Conservation (phyloP, 805 yeast species). For the Debaryomyces castellii region DNA sequence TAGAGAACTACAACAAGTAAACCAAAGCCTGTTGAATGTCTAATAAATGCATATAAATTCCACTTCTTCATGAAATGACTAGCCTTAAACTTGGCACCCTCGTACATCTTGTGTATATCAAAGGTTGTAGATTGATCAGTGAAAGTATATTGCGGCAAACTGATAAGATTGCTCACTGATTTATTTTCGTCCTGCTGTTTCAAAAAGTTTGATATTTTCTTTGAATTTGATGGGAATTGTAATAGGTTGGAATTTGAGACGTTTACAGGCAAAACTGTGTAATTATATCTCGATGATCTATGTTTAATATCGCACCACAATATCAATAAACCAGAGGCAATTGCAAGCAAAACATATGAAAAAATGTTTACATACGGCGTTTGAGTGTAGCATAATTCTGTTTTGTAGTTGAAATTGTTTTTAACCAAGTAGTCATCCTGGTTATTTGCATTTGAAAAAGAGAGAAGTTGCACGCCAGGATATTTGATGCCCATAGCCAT, state of each 20-base stretch:
- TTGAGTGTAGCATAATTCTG: conserved; percentile 46
- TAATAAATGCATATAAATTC: conserved; percentile 17
- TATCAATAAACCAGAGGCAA: conserved; percentile 24
- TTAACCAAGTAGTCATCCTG: conserved; percentile 7
- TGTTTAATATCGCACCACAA: conserved; percentile 30
- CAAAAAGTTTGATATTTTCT: conserved; percentile 28
- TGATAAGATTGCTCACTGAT: conserved; percentile 2
- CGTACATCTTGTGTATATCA: background rate
- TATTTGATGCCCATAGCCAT: conserved; percentile 41
- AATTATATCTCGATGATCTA: conserved; percentile 23
- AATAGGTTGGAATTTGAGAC: background rate
- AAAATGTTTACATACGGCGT: conserved; percentile 44
- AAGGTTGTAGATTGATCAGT: conserved; percentile 9
- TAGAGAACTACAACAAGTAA: conserved; percentile 17
- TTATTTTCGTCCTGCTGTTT: conserved; percentile 26
- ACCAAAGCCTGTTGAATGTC: conserved; percentile 19
- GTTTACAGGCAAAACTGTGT: conserved; percentile 23
- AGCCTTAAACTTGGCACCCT: conserved; percentile 1
- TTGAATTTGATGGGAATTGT: conserved; percentile 15
- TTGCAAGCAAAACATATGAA: conserved; percentile 37
- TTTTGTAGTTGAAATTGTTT: conserved; percentile 32
- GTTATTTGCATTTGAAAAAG: conserved; percentile 15
- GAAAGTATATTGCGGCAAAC: conserved; percentile 23
- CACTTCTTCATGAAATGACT: conserved; percentile 14
- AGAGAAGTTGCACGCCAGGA: conserved; percentile 43